phyloP scores from a whole-genome alignment of 495 filamentous ascomycete genomes.

The Venustampulla echinocandica region DNA sequence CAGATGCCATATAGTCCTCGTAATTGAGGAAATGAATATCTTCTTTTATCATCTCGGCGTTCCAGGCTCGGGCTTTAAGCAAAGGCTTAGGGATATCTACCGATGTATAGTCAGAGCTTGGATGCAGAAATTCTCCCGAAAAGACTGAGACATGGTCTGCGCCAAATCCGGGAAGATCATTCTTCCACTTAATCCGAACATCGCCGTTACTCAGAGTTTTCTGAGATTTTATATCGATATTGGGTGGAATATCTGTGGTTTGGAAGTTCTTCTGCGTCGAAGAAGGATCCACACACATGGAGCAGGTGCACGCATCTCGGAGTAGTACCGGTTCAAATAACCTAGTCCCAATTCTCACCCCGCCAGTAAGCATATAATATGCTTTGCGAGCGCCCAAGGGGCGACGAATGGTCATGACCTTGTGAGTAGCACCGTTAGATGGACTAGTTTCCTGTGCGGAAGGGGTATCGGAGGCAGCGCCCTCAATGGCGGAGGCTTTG shows the following conservation, averaged over 20 bases:
- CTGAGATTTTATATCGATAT: slow-evolving; percentile 34
- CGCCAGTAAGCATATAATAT: too few species aligned
- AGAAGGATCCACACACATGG: slow-evolving; percentile 61
- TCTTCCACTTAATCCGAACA: slow-evolving; percentile 52
- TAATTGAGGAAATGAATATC: slow-evolving; percentile 47
- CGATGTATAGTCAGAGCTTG: slow-evolving; percentile 2
- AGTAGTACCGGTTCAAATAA: slow-evolving; percentile 41
- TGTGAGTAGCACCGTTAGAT: too few species aligned
- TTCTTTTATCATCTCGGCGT: slow-evolving; percentile 28
- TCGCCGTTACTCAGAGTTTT: slow-evolving; percentile 27
- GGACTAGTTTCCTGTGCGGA: too few species aligned
- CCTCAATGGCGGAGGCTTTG: too few species aligned
- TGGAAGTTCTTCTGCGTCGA: slow-evolving; percentile 79
- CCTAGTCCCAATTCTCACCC: not conserved
- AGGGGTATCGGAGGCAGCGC: too few species aligned
- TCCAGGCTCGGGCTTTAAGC: slow-evolving; percentile 22
- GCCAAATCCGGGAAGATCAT: slow-evolving; percentile 43
- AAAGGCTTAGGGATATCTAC: not conserved
- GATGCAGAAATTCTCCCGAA: slow-evolving; percentile 25
- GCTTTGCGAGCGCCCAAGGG: too few species aligned
- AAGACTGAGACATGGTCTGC: slow-evolving; percentile 42
- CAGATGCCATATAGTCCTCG: slow-evolving; percentile 55
- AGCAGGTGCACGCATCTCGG: slow-evolving; percentile 70
- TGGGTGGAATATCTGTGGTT: slow-evolving; percentile 56
- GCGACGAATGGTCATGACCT: too few species aligned